Percentiles rank a stretch among this genome's conserved stretches.
phyloP scores from a whole-genome alignment of 225 moss, liverwort and hornwort genomes.

The Sphagnum tenellum region DNA sequence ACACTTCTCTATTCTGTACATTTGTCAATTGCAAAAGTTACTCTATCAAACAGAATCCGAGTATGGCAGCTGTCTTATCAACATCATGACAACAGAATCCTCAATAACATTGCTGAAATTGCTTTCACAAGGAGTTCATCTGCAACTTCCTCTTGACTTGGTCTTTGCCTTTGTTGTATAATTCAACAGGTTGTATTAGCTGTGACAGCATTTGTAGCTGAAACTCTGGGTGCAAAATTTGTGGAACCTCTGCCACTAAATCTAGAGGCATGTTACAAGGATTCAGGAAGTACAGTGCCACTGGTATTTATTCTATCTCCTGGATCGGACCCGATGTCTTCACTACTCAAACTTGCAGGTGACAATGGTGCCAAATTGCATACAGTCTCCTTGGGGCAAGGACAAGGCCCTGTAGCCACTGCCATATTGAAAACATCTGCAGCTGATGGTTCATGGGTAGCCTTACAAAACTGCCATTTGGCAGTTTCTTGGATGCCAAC shows the following conservation, averaged over 20 bases:
- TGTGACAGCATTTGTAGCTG: constrained; percentile 44
- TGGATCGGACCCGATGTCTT: constrained; percentile 80
- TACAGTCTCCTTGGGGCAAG: constrained; percentile 68
- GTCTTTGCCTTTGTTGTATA: neutral
- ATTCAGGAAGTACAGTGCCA: constrained; percentile 52
- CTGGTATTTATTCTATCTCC: constrained; percentile 70
- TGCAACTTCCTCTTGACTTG: neutral
- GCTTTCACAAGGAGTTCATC: neutral
- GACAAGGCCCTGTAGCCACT: constrained; percentile 63
- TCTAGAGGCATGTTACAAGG: constrained; percentile 66
- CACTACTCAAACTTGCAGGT: constrained; percentile 43
- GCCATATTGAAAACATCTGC: constrained; percentile 48
- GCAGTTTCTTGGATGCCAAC: constrained; percentile 90
- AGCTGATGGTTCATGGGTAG: constrained; percentile 70
- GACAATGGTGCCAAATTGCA: constrained; percentile 68
- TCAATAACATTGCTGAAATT: too few species aligned
- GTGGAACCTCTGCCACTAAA: constrained; percentile 65
- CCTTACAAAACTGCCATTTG: constrained; percentile 76
- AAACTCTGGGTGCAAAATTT: constrained; percentile 49
- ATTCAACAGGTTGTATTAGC: constrained; percentile 43
- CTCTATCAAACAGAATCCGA: too few species aligned
- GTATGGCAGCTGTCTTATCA: too few species aligned
- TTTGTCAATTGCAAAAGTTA: too few species aligned
- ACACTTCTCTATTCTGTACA: too few species aligned
- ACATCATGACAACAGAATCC: too few species aligned